These are phyloP conservation scores for Aspergillus novofumigatus DNA, from an alignment of 2,329 filamentous ascomycete species.

Conservation along the genomic window DNA sequence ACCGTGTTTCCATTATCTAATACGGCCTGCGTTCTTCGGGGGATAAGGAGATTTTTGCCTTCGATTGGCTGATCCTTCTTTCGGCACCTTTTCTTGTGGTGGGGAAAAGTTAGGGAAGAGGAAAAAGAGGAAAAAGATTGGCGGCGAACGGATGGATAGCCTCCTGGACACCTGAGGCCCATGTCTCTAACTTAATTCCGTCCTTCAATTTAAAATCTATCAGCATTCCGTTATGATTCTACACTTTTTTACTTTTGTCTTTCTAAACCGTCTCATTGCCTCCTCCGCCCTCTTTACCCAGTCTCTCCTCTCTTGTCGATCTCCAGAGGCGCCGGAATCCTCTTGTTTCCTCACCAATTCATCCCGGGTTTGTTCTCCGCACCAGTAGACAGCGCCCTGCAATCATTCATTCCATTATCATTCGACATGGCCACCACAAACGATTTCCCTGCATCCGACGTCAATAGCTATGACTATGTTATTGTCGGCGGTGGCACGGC, in stretches of 20 bases:
- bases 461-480: slow-evolving; percentile 74
- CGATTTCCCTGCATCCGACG: slow-evolving; percentile 59
- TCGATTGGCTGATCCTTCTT: background rate
- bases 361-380: background rate
- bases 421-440: slow-evolving; percentile 61
- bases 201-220: background rate
- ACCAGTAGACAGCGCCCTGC: background rate
- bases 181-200: background rate
- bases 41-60: background rate
- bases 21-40: background rate
- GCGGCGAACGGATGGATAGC: background rate
- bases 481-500: slow-evolving; percentile 82
- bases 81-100: background rate
- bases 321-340: background rate
- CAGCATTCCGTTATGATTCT: background rate
- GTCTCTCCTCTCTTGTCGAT: slow-evolving; percentile 1
- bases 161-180: background rate
- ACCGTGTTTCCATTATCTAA: background rate
- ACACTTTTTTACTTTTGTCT: slow-evolving; percentile 1
- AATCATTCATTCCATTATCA: background rate
- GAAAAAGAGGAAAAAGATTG: background rate
- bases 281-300: slow-evolving; percentile 1
- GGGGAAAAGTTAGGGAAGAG: background rate
- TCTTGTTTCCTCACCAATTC: slow-evolving; percentile 2
- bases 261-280: slow-evolving; percentile 5